These are phyloP conservation scores for Lentinula lateritia DNA, from an alignment of 768 basidiomycete genomes.

Conservation along the genomic window DNA sequence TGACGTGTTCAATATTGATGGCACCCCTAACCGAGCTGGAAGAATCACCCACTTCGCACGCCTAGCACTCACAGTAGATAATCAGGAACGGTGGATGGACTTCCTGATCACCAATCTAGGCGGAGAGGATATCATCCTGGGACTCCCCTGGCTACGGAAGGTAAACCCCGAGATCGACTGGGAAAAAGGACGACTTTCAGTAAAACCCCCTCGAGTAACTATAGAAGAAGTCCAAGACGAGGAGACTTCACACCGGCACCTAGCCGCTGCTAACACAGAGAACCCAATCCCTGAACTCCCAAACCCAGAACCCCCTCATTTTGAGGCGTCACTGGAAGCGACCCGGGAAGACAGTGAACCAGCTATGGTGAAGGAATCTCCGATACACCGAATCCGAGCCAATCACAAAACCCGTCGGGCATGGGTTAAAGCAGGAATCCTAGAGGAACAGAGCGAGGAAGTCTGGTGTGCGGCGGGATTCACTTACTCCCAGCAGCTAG, in stretches of 20 bases:
- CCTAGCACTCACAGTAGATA: constrained; percentile 8
- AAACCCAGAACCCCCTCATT: not conserved
- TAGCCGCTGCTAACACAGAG: no score
- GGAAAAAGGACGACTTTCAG: not conserved
- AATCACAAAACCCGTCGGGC: not conserved
- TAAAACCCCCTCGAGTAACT: not conserved
- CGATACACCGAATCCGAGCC: not conserved
- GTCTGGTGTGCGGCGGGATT: not conserved
- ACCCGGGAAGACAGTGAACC: not conserved
- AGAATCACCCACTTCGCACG: not conserved
- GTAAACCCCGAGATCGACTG: not conserved
- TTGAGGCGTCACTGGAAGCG: not conserved
- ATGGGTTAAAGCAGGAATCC: not conserved
- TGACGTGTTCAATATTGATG: not conserved
- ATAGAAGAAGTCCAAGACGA: not conserved
- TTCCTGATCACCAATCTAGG: not conserved
- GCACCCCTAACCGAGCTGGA: not conserved
- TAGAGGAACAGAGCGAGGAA: not conserved
- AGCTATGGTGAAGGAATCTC: not conserved
- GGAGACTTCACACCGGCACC: no score
- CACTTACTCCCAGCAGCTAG: not conserved
- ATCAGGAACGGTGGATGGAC: not conserved
- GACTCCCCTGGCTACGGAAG: not conserved
- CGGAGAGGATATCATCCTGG: not conserved
- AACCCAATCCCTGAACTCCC: no score